Conservation (phyloP, 805 yeast species). For the Ogataea allantospora region DNA sequence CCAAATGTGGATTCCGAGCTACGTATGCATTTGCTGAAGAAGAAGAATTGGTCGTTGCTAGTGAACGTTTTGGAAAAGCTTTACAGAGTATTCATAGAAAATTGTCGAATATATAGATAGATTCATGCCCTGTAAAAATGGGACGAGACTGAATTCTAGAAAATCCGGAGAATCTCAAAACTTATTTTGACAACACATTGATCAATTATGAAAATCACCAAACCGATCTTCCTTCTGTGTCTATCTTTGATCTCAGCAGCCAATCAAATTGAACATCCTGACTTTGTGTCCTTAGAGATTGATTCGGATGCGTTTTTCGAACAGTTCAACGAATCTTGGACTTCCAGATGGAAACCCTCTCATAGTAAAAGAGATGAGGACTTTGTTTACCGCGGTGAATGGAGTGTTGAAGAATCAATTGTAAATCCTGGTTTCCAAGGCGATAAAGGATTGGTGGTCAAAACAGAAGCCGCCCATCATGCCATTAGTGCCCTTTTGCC, state of each 20-base stretch:
- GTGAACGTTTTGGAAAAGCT: constrained; percentile 29
- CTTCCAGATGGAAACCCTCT: constrained; percentile 60
- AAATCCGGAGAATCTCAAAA: not conserved
- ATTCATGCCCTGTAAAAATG: not conserved
- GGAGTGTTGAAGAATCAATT: constrained; percentile 68
- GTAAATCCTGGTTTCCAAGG: constrained; percentile 57
- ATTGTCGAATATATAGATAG: constrained; percentile 4
- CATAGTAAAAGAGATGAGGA: constrained; percentile 50
- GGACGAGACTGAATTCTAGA: constrained; percentile 4
- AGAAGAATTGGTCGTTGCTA: constrained; percentile 25
- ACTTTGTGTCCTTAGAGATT: constrained; percentile 39
- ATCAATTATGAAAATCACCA: constrained; percentile 6
- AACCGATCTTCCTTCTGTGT: constrained; percentile 3
- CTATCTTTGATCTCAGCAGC: constrained; percentile 15
- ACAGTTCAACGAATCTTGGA: constrained; percentile 50
- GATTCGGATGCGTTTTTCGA: constrained; percentile 56
- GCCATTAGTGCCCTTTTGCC: constrained; percentile 71
- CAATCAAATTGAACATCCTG: constrained; percentile 31
- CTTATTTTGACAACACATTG: not conserved
- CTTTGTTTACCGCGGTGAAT: constrained; percentile 64
- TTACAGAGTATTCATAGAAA: constrained; percentile 18
- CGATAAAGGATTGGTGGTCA: constrained; percentile 77
- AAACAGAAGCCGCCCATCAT: constrained; percentile 74
- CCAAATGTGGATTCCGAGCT: constrained; percentile 32
- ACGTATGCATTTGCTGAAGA: constrained; percentile 32